These are phyloP conservation scores for Asterophora parasitica DNA, from an alignment of 768 basidiomycete genomes.

Conservation along the genomic window DNA sequence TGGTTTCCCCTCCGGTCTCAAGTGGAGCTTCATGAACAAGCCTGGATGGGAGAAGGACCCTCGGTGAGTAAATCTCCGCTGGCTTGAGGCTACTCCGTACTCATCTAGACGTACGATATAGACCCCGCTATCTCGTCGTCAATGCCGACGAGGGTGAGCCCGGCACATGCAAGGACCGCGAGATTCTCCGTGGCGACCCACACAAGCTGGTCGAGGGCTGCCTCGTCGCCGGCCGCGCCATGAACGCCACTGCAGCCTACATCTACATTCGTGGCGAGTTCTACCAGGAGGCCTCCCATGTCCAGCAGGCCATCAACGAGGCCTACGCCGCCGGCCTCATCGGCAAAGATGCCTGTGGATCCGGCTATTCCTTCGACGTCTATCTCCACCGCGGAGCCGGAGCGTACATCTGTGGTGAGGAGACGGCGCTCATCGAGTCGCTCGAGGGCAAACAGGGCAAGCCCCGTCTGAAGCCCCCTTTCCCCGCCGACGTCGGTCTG, in stretches of 20 bases:
- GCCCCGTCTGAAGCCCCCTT: conserved; percentile 95
- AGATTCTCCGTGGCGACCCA: conserved; percentile 96
- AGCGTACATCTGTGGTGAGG: conserved; percentile 98
- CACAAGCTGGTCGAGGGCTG: conserved; percentile 99
- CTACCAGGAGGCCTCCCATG: conserved; percentile 88
- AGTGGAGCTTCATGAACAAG: conserved; percentile 99
- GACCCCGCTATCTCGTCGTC: conserved; percentile 94
- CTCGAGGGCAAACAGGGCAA: conserved; percentile 99
- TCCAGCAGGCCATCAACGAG: conserved; percentile 93
- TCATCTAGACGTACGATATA: conserved; percentile 22
- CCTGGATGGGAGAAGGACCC: conserved; percentile 96
- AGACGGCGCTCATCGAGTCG: conserved; percentile 96
- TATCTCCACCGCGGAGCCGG: conserved; percentile 98
- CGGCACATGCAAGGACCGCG: conserved; percentile 98
- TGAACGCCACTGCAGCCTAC: conserved; percentile 99
- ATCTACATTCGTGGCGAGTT: conserved; percentile 99
- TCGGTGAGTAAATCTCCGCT: conserved; percentile 39
- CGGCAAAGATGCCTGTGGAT: conserved; percentile 88
- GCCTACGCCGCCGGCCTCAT: conserved; percentile 87
- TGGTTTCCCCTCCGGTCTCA: conserved; percentile 93
- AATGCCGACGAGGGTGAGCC: conserved; percentile 99
- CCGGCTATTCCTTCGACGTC: conserved; percentile 94
- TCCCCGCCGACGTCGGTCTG: conserved; percentile 96
- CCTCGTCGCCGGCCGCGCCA: conserved; percentile 90
- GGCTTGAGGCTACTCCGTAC: neutral